A percentile compares a stretch with the other conserved stretches of the same genome.
phyloP scores from a whole-genome alignment of 2,329 filamentous ascomycete species.

The Neospermospora avenae region DNA sequence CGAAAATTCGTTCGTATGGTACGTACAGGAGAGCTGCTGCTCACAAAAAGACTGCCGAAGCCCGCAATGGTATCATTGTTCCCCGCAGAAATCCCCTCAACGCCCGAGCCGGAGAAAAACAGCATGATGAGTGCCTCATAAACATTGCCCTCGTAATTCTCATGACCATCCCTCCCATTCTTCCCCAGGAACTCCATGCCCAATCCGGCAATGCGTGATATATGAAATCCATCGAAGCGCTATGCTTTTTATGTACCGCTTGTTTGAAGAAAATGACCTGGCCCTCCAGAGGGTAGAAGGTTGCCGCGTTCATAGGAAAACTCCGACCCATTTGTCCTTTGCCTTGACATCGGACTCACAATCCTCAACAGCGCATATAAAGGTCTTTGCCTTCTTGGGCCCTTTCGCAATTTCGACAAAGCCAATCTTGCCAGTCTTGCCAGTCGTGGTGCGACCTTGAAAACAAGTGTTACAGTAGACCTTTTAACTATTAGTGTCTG shows the following conservation, averaged over 20 bases:
- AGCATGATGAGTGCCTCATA: neutral
- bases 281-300: neutral
- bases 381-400: slow-evolving; percentile 37
- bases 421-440: slow-evolving; percentile 38
- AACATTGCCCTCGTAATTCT: neutral
- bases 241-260: slow-evolving; percentile 16
- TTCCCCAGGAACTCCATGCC: slow-evolving; percentile 19
- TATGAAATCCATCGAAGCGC: slow-evolving; percentile 1
- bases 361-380: slow-evolving; percentile 53
- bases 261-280: slow-evolving; percentile 3
- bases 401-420: slow-evolving; percentile 32
- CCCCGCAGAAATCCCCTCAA: slow-evolving; percentile 1
- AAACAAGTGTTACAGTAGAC: slow-evolving; percentile 63
- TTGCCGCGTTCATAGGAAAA: slow-evolving; percentile 42
- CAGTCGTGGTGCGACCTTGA: slow-evolving; percentile 45
- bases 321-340: slow-evolving; percentile 60
- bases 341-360: slow-evolving; percentile 51
- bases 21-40: neutral
- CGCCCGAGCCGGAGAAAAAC: neutral
- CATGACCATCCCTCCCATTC: neutral
- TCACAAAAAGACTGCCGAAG: neutral
- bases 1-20: neutral
- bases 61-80: slow-evolving; percentile 7
- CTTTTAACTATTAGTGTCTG: slow-evolving; percentile 38
- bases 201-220: slow-evolving; percentile 19